Base-by-base conservation (phyloP, 768 basidiomycete genomes). In the Lactarius indigo region DNA sequence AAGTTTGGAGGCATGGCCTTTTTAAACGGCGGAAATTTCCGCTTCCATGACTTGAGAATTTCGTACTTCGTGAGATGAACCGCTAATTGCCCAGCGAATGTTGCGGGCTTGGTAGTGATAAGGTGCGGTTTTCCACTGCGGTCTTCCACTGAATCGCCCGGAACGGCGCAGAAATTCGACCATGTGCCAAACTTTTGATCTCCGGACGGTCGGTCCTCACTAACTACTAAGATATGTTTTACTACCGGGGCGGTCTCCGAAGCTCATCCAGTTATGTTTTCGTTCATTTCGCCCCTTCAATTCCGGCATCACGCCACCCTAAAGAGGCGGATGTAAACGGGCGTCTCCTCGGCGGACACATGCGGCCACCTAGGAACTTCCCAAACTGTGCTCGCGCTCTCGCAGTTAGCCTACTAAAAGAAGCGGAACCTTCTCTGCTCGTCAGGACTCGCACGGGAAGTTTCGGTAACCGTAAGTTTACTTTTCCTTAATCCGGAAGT, bases 41-140 rank as follows among this genome's bases (percentile, higher is more conserved):
- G 30, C 52, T 55, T 61, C 57, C 57, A 61, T 31, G 50, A 64
- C 67, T 68, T 70, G 67, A 62, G 69, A 70, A 70, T 59, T 57
- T 59, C 26, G 60, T 63, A 62, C 66, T 69, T 70, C 69, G 69
- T 68, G 64, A 68, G 68, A 69, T 64, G 63, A 64, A 41, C 66
- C 68, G 26, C 63, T 60, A 64, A 69, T 57, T 57, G 67, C 59
- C 47, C 61, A 69, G 60, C 59, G 63, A 68, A 68, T 58, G 55
- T 58, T 59, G 67, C 64, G 68, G 47, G 62, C 50, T 64, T 59
- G 66, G 60, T 56, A 58, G 63, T 62, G 69, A 69, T 65, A 70
- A 69, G 64, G 69, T 59, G 57, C 55, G 57, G 60, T 47, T 23
- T 61, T 64, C 69, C 52, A 70, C 67, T 68, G 61, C 55, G 64